Evolutionary conservation across 768 basidiomycete genomes (phyloP), one percentile per base, ranked within the genome.

Genomic region (Paxillus rubicundulus): DNA sequence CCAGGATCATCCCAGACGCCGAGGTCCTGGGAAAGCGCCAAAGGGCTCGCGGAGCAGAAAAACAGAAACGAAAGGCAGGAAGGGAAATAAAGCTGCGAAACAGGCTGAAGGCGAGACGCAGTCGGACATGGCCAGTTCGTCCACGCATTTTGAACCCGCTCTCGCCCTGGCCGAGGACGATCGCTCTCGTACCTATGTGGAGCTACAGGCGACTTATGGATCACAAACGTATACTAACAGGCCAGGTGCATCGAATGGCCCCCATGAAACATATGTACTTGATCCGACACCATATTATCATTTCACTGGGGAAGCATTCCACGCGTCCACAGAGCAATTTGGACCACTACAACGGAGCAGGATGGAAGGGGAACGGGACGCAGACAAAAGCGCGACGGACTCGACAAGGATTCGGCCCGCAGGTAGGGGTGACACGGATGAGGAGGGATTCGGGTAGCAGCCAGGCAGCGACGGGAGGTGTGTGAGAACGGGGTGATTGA

Each of bases 11-110:
- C 71, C 72, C 9, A 68, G 79, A 63, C 80, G 88, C 32, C 80
- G 89, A 44, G 89, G 89, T 1, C 87, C 87, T 50, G 88, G 87
- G 24, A 89, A 85, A 70, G 84, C 85, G 39, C 81, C 82, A 28
- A 84, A 84, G 62, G 84, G 85, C 12, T 71, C 74, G 34, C 77
- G 75, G 57, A 60, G 70, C 50, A 80, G 75, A 72, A 79, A 74
- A 62, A 57, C 58, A 41, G 63, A 64, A 57, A 60, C 53, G 53
- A 66, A 50, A 59, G 50, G 58, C 57, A 57, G 55, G 56, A 63
- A 44, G 47, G 44, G 52, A 30, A 53, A 38, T 13, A 45, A 52
- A 50, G 56, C 53, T 44, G 45, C 53, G 57, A 64, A 65, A 67
- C 28, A 37, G 45, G 45, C 16, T 30, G 20, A 24, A 6, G 13